Base-by-base conservation (phyloP, 768 basidiomycete species). In the Aureoboletus auriporus region DNA sequence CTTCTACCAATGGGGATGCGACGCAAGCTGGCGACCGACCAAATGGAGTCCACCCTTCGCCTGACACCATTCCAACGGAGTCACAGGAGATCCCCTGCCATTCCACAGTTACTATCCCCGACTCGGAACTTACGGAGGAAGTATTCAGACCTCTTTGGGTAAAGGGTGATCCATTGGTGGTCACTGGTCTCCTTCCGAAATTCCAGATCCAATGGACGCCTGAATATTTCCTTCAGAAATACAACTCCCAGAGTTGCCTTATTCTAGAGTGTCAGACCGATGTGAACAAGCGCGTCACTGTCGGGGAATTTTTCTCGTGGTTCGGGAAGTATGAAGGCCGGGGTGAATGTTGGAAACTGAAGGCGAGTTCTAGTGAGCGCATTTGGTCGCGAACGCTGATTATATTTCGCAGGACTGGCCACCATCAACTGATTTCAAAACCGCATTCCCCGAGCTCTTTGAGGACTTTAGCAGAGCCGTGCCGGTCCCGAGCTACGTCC, bases 401-500 rank as follows among this genome's bases (percentile, higher is more conserved):
- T 17, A 31, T 40, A 8, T 5, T 34, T 23, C 26, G 17, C 54
- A 93, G 85, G 94, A 98, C 69, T 98, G 94, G 93, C 94, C 94
- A 4, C 80, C 89, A 0, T 84, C 86, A 8, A 77, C 80, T 3
- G 93, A 95, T 54, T 95, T 98, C 71, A 84, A 83, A 60, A 73
- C 76, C 3, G 78, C 80, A 2, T 92, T 93, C 63, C 94, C 93
- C 0, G 84, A 86, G 44, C 71, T 96, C 10, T 97, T 82, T 59
- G 79, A 86, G 30, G 94, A 96, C 62, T 96, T 95, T 62, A 82
- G 77, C 53, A 68, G 77, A 13, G 84, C 85, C 4, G 83, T 96
- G 1, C 94, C 94, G 0, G 84, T 93, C 0, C 92, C 92, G 2
- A 85, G 86, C 62, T 93, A 89, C 64, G 89, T 92, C n/a, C 75